phyloP scores from a whole-genome alignment of 345 rosid species.

The Gossypium mustelinum region DNA sequence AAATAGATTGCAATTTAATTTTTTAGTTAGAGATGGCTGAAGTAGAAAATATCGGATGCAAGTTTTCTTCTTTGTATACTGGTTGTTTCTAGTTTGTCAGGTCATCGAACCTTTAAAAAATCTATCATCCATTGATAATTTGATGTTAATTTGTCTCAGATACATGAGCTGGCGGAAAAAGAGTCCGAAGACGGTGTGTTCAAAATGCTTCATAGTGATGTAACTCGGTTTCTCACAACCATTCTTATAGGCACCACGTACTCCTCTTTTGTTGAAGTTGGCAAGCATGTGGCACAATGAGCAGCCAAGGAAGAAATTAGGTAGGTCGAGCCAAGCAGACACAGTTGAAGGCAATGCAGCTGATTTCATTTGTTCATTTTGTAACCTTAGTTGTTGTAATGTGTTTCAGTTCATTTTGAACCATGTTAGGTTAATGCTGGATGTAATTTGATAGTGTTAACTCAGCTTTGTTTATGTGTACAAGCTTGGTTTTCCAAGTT shows the following conservation, averaged over 20 bases:
- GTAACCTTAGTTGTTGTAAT: no score
- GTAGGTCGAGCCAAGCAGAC: no score
- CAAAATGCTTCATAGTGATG: slow-evolving; percentile 92
- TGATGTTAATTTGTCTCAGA: slow-evolving; percentile 42
- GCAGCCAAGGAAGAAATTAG: no score
- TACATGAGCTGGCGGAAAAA: slow-evolving; percentile 92
- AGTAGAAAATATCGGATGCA: neutral
- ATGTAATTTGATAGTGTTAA: no score
- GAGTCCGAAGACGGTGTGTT: slow-evolving; percentile 94
- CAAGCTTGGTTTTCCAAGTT: no score
- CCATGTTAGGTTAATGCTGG: no score
- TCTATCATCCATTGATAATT: slow-evolving; percentile 20
- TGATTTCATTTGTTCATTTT: no score
- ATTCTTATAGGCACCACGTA: slow-evolving; percentile 99
- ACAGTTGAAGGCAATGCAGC: no score
- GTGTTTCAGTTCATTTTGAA: no score
- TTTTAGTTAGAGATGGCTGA: neutral
- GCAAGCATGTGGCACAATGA: no score
- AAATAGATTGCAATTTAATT: neutral
- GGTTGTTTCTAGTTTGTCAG: neutral
- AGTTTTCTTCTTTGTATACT: neutral
- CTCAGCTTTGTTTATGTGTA: no score
- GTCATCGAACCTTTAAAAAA: neutral
- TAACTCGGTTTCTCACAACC: slow-evolving; percentile 95
- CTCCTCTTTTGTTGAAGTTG: slow-evolving; percentile 7